phyloP scores from a whole-genome alignment of 2,329 filamentous ascomycete genomes.

The Drechmeria coniospora region DNA sequence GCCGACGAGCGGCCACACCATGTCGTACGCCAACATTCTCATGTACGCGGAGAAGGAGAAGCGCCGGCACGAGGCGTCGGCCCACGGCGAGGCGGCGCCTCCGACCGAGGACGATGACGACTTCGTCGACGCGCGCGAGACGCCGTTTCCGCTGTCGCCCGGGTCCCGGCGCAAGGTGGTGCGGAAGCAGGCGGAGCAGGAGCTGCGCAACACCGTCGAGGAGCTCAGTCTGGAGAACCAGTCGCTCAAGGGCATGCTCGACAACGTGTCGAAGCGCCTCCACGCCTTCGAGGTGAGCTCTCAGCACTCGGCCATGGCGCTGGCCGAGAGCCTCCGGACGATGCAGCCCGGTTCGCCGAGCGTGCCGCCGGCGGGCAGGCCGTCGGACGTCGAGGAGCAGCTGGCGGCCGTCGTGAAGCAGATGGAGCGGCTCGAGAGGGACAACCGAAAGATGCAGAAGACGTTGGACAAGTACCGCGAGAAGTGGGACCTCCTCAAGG shows the following conservation, averaged over 20 bases:
- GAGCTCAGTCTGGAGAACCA: slow-evolving; percentile 82
- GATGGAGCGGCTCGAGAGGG: slow-evolving; percentile 50
- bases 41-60: slow-evolving; percentile 53
- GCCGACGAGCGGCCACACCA: slow-evolving; percentile 76
- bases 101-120: slow-evolving; percentile 55
- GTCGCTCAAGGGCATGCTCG: slow-evolving; percentile 68
- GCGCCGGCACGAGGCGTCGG: slow-evolving; percentile 38
- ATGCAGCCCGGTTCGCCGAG: slow-evolving; percentile 40
- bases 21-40: slow-evolving; percentile 84
- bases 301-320: slow-evolving; percentile 70
- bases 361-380: slow-evolving; percentile 9
- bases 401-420: slow-evolving; percentile 41
- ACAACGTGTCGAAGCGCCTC: slow-evolving; percentile 75
- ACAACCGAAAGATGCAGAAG: slow-evolving; percentile 38
- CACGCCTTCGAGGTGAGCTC: slow-evolving; percentile 87
- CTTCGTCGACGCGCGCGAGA: slow-evolving; percentile 78
- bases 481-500: slow-evolving; percentile 46
- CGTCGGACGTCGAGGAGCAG: slow-evolving; percentile 49
- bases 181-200: slow-evolving; percentile 25
- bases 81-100: slow-evolving; percentile 33
- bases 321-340: slow-evolving; percentile 68
- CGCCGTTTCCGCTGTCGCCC: slow-evolving; percentile 29
- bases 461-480: slow-evolving; percentile 43
- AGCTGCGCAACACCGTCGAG: slow-evolving; percentile 57
- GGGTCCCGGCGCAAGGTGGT: slow-evolving; percentile 24